Evolutionary conservation across 2,329 filamentous ascomycete genomes (phyloP), one percentile per base, ranked within the genome.

Genomic region (Polychaeton citri): DNA sequence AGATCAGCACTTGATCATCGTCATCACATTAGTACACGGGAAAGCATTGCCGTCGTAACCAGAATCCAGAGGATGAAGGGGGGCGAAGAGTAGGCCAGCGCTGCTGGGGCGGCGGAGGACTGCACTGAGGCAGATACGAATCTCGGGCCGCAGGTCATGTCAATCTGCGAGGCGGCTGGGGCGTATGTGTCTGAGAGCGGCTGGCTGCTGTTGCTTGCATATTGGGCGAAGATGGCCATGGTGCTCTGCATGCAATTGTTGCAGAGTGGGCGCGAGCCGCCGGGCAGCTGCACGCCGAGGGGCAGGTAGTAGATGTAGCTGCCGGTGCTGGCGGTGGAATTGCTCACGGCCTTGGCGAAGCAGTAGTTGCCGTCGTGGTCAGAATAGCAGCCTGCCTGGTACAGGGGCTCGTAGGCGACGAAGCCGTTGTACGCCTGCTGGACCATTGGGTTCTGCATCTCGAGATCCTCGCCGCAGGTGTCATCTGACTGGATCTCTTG

Each of bases 251-350:
- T 66, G 56, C 90, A 96, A 28, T 63, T 62, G 47, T 73, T 78
- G 63, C 90, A 98, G 1, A 63, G 74, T 1, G 86, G 83, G n/a
- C 68, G 65, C 18, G 77, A 73, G 16, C 71, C 71, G 10, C 65
- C 67, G 0, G 83, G 82, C 9, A 95, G 63, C 1, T 67, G 59
- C 28, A 77, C 69, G 40, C 90, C 90, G 37, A 93, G 69, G 0
- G 87, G 83, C 3, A 96, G 65, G 50, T 81, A 88, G 62, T 95
- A 98, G 21, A 90, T 70, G 52, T 87, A 88, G 21, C 75, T 71
- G 54, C 90, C 80, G 20, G 76, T 73, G 0, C 81, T 67, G 6
- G 73, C 79, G 16, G 74, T 72, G 5, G 64, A 55, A 7, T 28
- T 28, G 33, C 81, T 85, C 41, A 87, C 76, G 34, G 88, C 85